Conservation (phyloP, 2,329 filamentous ascomycete species). For the Trichophyton mentagrophytes region DNA sequence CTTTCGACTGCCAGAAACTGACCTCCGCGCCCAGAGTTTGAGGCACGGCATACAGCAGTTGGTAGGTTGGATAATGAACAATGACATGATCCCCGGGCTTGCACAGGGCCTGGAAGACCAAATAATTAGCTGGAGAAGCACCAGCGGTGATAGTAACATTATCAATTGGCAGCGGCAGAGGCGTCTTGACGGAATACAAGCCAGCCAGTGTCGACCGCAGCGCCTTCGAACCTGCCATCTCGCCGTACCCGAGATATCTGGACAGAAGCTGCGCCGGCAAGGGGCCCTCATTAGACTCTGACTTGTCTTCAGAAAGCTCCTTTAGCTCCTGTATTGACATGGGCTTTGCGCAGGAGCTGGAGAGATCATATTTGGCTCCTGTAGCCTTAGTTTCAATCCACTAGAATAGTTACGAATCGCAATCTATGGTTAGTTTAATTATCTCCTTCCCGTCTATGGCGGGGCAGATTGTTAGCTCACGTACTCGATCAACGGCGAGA, state of each 20-base stretch:
- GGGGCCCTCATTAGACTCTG: slow-evolving; percentile 14
- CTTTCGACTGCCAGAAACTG: slow-evolving; percentile 58
- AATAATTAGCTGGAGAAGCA: slow-evolving; percentile 72
- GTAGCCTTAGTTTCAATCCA: slow-evolving; percentile 47
- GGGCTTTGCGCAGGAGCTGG: slow-evolving; percentile 45
- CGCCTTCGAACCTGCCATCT: slow-evolving; percentile 53
- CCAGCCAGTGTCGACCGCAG: slow-evolving; percentile 53
- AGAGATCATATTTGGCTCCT: slow-evolving; percentile 43
- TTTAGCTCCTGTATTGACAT: slow-evolving; percentile 43
- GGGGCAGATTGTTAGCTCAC: not conserved
- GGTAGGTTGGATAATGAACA: slow-evolving; percentile 77
- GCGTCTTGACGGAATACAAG: slow-evolving; percentile 48
- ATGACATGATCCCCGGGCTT: slow-evolving; percentile 68
- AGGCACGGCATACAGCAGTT: slow-evolving; percentile 68
- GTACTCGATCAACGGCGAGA: slow-evolving; percentile 1
- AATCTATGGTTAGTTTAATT: not conserved
- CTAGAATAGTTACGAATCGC: slow-evolving; percentile 14
- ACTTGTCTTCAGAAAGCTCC: slow-evolving; percentile 42
- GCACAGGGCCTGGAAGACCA: slow-evolving; percentile 61
- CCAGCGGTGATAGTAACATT: slow-evolving; percentile 66
- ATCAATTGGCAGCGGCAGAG: slow-evolving; percentile 39
- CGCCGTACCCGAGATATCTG: slow-evolving; percentile 56
- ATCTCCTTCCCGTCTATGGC: not conserved
- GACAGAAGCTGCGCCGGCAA: slow-evolving; percentile 35
- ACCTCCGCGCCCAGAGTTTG: slow-evolving; percentile 63